Evolutionary conservation across 345 rosid genomes (phyloP), one percentile per base, ranked within the genome.

Genomic region (Salix brachista): DNA sequence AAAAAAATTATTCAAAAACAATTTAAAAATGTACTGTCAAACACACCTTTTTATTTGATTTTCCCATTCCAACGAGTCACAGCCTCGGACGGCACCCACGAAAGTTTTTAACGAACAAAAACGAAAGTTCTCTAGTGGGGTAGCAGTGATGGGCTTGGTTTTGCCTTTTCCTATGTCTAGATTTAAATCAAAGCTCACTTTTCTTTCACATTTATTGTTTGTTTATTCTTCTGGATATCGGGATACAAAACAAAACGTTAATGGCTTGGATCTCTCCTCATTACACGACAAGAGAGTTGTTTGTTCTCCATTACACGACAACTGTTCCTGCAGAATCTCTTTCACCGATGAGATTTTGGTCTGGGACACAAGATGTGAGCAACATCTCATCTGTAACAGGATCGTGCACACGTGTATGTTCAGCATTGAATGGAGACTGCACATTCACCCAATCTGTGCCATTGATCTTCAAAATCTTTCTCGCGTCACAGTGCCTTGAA

Each of bases 271-370:
- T 69, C 48, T 70, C 23, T 70, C 44, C 50, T 21, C 8, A 5
- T 1, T 34, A 34, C 37, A 34, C 37, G 37, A 34, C 37, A 34
- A 34, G 37, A 34, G 36, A 34, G 37, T 34, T 34, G 37, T 34
- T 34, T 41, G 44, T 10, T 3, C 44, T 41, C 44, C 44, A 56
- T 56, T 39, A 50, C 10, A 73, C 67, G 81, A 73, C 81, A 58
- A 67, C 52, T 30, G 67, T 73, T 73, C 81, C 73, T 8, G 30
- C 2, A 48, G 76, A 67, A 36, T 78, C 81, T 78, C 62, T 41
- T 10, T 0, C 16, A 8, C 19, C 61, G 12, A 72, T 13, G 36
- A 26, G 11, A n/a, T 25, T 69, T 14, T 25, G 26, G 2, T 44
- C 2, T 7, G 58, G 58, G 9, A 21, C 58, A 19, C 23, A 18